Evolutionary conservation across 2,329 filamentous ascomycete genomes (phyloP).

Genomic region (Nigrospora sphaerica): DNA sequence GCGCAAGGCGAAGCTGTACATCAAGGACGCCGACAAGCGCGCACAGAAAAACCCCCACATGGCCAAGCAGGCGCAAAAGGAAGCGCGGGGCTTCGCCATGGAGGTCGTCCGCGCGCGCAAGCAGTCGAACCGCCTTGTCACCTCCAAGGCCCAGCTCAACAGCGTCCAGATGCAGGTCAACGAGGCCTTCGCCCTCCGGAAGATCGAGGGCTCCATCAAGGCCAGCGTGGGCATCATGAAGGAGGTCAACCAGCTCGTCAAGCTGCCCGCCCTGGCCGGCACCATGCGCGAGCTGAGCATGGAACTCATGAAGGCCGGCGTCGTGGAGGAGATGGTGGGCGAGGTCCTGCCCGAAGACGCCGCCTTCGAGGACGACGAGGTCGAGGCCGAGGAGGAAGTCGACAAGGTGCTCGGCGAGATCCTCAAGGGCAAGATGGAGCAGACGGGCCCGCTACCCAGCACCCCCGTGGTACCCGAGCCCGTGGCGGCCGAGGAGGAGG

Average conservation of each 20-base stretch:
- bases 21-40: slow-evolving; percentile 74
- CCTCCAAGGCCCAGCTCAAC: slow-evolving; percentile 83
- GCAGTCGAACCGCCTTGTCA: slow-evolving; percentile 66
- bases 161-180: slow-evolving; percentile 97
- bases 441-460: slow-evolving; percentile 47
- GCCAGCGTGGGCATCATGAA: slow-evolving; percentile 92
- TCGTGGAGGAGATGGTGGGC: slow-evolving; percentile 95
- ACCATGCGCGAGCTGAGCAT: slow-evolving; percentile 85
- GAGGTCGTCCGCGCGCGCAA: slow-evolving; percentile 81
- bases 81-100: slow-evolving; percentile 81
- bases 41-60: slow-evolving; percentile 74
- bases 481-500: slow-evolving; percentile 60
- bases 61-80: slow-evolving; percentile 69
- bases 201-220: slow-evolving; percentile 88
- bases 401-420: slow-evolving; percentile 92
- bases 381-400: slow-evolving; percentile 71
- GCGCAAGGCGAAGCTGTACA: slow-evolving; percentile 75
- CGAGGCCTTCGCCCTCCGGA: slow-evolving; percentile 89
- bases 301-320: slow-evolving; percentile 88
- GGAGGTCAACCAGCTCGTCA: slow-evolving; percentile 82
- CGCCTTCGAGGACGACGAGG: slow-evolving; percentile 66
- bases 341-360: slow-evolving; percentile 73
- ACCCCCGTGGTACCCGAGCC: slow-evolving; percentile 47
- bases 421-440: slow-evolving; percentile 71
- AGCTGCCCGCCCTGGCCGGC: slow-evolving; percentile 75